Conservation (phyloP, 208 protist genomes). For the Trypanosoma brucei region DNA sequence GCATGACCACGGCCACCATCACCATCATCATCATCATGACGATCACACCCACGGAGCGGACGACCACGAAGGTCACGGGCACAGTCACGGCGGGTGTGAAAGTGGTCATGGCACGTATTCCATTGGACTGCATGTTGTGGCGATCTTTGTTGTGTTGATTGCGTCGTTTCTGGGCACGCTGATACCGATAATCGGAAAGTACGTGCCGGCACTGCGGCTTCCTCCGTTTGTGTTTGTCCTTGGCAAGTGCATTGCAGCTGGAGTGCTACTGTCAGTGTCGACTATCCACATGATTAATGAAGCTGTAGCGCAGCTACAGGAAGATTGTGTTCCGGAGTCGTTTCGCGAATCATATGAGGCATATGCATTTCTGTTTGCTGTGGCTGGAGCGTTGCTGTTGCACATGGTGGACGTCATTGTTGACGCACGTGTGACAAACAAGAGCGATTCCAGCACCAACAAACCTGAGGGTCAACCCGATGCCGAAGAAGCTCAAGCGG, state of each 20-base stretch:
- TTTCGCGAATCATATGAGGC: slow-evolving; percentile 34
- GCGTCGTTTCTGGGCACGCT: slow-evolving; percentile 37
- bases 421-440: slow-evolving; percentile 21
- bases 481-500: not conserved
- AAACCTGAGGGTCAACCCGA: not conserved
- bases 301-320: slow-evolving; percentile 21
- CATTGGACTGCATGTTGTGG: slow-evolving; percentile 46
- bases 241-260: slow-evolving; percentile 49
- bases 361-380: slow-evolving; percentile 45
- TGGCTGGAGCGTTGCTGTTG: slow-evolving; percentile 47
- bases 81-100: slow-evolving; percentile 24
- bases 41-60: not conserved
- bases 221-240: slow-evolving; percentile 38
- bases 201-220: slow-evolving; percentile 23
- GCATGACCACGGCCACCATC: slow-evolving; percentile 1
- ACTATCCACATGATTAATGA: slow-evolving; percentile 66
- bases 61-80: slow-evolving; percentile 9
- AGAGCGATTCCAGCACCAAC: not conserved
- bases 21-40: slow-evolving; percentile 2
- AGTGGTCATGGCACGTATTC: slow-evolving; percentile 31
- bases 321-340: slow-evolving; percentile 33
- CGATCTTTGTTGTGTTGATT: slow-evolving; percentile 60
- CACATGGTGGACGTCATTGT: slow-evolving; percentile 44
- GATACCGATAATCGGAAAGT: slow-evolving; percentile 48
- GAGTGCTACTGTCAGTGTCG: slow-evolving; percentile 53